These are phyloP conservation scores for Ophiostoma fasciatum DNA, from an alignment of 2,329 filamentous ascomycete species.

Conservation along the genomic window DNA sequence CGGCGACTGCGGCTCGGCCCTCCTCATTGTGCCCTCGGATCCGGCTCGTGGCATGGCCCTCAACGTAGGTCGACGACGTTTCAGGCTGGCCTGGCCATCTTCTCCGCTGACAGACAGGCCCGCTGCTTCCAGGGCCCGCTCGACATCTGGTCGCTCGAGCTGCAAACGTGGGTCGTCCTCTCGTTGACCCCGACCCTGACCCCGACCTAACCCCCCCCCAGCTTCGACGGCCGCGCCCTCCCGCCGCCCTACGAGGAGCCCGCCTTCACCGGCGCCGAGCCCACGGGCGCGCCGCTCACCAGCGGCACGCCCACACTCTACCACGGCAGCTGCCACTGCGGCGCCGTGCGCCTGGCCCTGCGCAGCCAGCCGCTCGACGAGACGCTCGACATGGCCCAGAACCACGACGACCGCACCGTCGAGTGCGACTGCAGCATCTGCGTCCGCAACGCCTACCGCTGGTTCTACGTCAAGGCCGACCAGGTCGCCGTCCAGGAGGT, in stretches of 20 bases:
- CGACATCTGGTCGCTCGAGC: conserved; percentile 26
- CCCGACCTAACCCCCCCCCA: conserved; percentile 7
- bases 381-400: conserved; percentile 12
- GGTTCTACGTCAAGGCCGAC: conserved; percentile 26
- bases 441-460: conserved; percentile 26
- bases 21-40: conserved; percentile 18
- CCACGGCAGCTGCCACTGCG: conserved; percentile 39
- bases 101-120: conserved; percentile 18
- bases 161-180: conserved; percentile 19
- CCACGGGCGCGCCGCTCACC: conserved; percentile 19
- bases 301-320: conserved; percentile 25
- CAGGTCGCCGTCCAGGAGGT: conserved; percentile 26
- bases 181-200: neutral
- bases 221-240: conserved; percentile 23
- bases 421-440: conserved; percentile 40
- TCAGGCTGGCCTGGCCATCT: no score
- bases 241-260: conserved; percentile 21
- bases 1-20: conserved; percentile 29
- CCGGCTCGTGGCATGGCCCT: conserved; percentile 14
- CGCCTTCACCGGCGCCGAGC: conserved; percentile 25
- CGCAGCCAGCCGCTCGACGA: conserved; percentile 25
- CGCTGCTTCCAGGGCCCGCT: conserved; percentile 27
- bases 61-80: no score
- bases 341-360: conserved; percentile 29
- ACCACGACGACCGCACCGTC: conserved; percentile 13